These are phyloP conservation scores for Ceratobasidium sp. DNA, from an alignment of 1,284 basidiomycete genomes.

Conservation along the genomic window DNA sequence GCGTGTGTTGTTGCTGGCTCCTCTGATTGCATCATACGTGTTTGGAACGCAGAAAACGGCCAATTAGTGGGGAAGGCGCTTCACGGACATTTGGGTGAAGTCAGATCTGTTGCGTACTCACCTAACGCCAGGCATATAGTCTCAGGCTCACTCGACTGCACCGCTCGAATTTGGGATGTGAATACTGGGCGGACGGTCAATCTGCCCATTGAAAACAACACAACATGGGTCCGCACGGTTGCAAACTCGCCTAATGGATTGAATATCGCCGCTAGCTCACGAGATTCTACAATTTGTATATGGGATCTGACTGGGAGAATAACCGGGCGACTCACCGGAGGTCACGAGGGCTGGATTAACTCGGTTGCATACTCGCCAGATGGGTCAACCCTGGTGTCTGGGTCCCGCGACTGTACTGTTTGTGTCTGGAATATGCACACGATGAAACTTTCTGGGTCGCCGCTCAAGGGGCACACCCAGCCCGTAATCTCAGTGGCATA, in stretches of 20 bases:
- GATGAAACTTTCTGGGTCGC: no score
- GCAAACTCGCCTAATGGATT: constrained; percentile 39
- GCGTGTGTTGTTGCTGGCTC: not conserved
- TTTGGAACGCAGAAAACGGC: not conserved
- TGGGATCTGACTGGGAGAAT: constrained; percentile 34
- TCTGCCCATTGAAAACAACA: no score
- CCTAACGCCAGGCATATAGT: not conserved
- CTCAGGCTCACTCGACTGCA: not conserved
- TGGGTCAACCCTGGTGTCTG: constrained; percentile 4
- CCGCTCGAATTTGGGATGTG: constrained; percentile 21
- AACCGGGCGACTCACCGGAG: not conserved
- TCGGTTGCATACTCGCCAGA: constrained; percentile 38
- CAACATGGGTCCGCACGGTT: not conserved
- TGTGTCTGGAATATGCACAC: constrained; percentile 39
- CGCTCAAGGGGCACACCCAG: no score
- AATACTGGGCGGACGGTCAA: no score
- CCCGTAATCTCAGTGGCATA: constrained; percentile 3
- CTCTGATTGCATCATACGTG: not conserved
- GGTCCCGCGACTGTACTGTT: constrained; percentile 42
- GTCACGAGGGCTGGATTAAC: constrained; percentile 34
- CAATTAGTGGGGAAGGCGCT: not conserved
- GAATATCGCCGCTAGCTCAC: constrained; percentile 23
- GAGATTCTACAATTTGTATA: constrained; percentile 26
- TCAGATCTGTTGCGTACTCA: not conserved
- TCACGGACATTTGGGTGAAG: not conserved